A percentile compares a stretch with the other conserved stretches of the same genome.
phyloP scores from a whole-genome alignment of 208 protist genomes.

The Wallacemonas collosoma region DNA sequence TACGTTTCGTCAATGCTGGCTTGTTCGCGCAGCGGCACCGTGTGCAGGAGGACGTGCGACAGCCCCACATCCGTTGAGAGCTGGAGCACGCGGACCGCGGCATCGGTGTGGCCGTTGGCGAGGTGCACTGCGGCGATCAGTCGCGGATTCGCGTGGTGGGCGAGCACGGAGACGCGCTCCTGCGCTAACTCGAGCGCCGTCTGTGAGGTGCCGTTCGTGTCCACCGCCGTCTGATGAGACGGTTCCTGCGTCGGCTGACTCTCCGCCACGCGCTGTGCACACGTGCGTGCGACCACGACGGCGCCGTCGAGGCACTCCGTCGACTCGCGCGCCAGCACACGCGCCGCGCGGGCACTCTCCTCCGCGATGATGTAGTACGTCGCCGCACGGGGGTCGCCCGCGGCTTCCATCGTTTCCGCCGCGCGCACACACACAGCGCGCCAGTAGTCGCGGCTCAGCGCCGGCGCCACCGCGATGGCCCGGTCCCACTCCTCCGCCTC shows the following conservation, averaged over 20 bases:
- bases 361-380: conserved; percentile 83
- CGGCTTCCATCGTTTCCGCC: conserved; percentile 68
- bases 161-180: conserved; percentile 35
- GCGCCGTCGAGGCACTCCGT: conserved; percentile 52
- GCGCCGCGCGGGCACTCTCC: conserved; percentile 69
- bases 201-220: conserved; percentile 48
- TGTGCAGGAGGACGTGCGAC: conserved; percentile 77
- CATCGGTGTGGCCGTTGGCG: conserved; percentile 64
- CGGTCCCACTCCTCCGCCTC: conserved; percentile 89
- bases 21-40: conserved; percentile 79
- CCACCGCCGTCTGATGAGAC: conserved; percentile 57
- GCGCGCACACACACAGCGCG: conserved; percentile 66
- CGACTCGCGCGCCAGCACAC: conserved; percentile 46
- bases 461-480: conserved; percentile 85
- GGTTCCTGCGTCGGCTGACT: conserved; percentile 40
- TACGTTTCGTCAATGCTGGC: conserved; percentile 78
- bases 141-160: conserved; percentile 52
- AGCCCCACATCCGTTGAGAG: conserved; percentile 65
- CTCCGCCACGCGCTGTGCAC: conserved; percentile 51
- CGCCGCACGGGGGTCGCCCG: conserved; percentile 60
- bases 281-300: conserved; percentile 62
- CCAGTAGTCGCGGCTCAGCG: conserved; percentile 90
- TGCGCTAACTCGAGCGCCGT: conserved; percentile 45
- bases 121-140: conserved; percentile 69
- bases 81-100: conserved; percentile 62